Evolutionary conservation across 1,284 basidiomycete genomes (phyloP).

Genomic region (Rhodotorula mucilaginosa): DNA sequence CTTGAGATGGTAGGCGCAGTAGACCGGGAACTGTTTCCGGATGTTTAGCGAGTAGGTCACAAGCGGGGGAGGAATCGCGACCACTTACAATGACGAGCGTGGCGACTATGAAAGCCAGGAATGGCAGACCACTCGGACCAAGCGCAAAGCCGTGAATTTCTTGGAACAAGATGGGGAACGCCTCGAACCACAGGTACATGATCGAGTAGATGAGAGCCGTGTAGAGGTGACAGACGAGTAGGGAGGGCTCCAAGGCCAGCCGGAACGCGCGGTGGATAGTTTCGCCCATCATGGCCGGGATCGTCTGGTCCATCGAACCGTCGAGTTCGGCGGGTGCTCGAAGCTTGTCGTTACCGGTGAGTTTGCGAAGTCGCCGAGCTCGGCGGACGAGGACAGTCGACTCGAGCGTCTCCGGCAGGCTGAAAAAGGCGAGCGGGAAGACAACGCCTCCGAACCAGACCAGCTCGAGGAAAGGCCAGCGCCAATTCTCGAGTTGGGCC

Average conservation of each 20-base stretch:
- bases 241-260: conserved; percentile 38
- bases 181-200: conserved; percentile 39
- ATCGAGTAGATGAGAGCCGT: conserved; percentile 42
- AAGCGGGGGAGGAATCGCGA: too few species aligned
- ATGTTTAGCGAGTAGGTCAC: not conserved
- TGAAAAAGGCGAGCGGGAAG: conserved; percentile 39
- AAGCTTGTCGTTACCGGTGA: conserved; percentile 49
- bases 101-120: conserved; percentile 25
- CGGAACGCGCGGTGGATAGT: conserved; percentile 40
- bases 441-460: conserved; percentile 40
- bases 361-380: conserved; percentile 47
- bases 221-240: conserved; percentile 41
- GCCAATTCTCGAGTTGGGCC: conserved; percentile 44
- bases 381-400: conserved; percentile 49
- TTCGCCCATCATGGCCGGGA: conserved; percentile 34
- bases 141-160: conserved; percentile 28
- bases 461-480: conserved; percentile 46
- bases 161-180: conserved; percentile 41
- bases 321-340: conserved; percentile 47
- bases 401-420: conserved; percentile 48
- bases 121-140: conserved; percentile 20
- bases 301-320: conserved; percentile 6
- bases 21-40: conserved; percentile 25
- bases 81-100: not conserved
- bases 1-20: conserved; percentile 30